Percentiles rank a stretch among this genome's conserved stretches.
Evolutionary conservation across 306 rosid species (phyloP).

Genomic region (Dalbergia cochinchinensis): DNA sequence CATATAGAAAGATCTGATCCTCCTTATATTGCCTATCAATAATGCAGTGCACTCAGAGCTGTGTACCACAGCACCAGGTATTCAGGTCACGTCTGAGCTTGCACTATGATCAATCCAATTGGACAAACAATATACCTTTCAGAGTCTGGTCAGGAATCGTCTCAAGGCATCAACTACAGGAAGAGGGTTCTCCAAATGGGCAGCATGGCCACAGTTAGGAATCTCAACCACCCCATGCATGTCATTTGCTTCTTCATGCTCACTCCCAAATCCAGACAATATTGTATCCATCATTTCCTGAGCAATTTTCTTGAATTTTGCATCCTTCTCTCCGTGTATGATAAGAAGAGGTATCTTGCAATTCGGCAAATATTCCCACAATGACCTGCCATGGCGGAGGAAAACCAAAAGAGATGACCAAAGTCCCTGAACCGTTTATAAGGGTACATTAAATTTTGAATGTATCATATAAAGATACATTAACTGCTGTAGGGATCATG

Average conservation of each 20-base stretch:
- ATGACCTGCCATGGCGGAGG: conserved; percentile 58
- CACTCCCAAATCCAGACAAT: conserved; percentile 40
- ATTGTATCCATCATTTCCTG: conserved; percentile 60
- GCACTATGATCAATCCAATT: no score
- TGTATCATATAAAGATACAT: background rate
- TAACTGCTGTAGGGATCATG: background rate
- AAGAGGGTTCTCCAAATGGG: conserved; percentile 93
- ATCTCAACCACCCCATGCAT: conserved; percentile 69
- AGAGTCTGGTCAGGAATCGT: conserved; percentile 55
- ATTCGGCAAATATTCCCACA: conserved; percentile 84
- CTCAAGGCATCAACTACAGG: conserved; percentile 67
- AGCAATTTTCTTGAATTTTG: conserved; percentile 76
- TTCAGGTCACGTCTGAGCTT: no score
- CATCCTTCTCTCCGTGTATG: conserved; percentile 81
- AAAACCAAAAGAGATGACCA: background rate
- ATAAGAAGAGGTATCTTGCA: conserved; percentile 76
- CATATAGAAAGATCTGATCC: no score
- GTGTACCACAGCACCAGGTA: no score
- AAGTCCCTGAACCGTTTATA: conserved; percentile 1
- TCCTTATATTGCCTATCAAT: no score
- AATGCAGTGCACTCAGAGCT: no score
- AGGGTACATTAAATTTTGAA: background rate
- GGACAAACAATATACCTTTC: background rate
- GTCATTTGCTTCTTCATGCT: conserved; percentile 35
- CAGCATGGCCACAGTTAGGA: conserved; percentile 86